phyloP scores from a whole-genome alignment of 2,329 filamentous ascomycete genomes.

The Coleophoma eucalyptorum region DNA sequence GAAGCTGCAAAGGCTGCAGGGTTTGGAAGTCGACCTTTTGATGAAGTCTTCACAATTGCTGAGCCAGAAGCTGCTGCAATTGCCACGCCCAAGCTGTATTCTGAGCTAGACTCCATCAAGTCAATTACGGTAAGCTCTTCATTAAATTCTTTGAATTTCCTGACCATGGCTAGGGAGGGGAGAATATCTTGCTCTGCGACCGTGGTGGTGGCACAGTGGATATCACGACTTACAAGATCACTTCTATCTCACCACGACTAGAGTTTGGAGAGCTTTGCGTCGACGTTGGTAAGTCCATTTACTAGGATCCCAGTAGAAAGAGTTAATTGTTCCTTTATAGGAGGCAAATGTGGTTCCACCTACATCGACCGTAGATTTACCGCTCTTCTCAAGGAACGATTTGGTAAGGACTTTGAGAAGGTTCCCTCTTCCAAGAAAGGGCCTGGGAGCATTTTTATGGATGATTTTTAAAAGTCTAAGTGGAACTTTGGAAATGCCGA shows the following conservation, averaged over 20 bases:
- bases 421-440: slow-evolving; percentile 12
- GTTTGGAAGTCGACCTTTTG: slow-evolving; percentile 9
- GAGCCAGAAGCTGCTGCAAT: slow-evolving; percentile 23
- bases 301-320: not conserved
- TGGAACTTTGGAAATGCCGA: slow-evolving; percentile 11
- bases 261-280: slow-evolving; percentile 16
- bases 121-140: slow-evolving; percentile 7
- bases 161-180: not conserved
- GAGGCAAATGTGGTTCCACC: slow-evolving; percentile 21
- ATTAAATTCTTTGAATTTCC: too few species aligned
- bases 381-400: slow-evolving; percentile 11
- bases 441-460: slow-evolving; percentile 16
- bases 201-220: slow-evolving; percentile 22
- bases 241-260: slow-evolving; percentile 9
- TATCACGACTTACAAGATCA: slow-evolving; percentile 19
- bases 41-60: slow-evolving; percentile 18
- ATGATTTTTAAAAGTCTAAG: slow-evolving; percentile 11
- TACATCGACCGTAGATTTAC: slow-evolving; percentile 21
- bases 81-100: slow-evolving; percentile 12
- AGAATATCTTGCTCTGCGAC: slow-evolving; percentile 19
- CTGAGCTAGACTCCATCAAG: slow-evolving; percentile 5
- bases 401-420: slow-evolving; percentile 13
- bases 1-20: slow-evolving; percentile 17
- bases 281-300: slow-evolving; percentile 8
- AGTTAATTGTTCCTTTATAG: slow-evolving; percentile 5